phyloP scores from a whole-genome alignment of 192 early-diverging fungal genomes.

The Coemansia sp. region DNA sequence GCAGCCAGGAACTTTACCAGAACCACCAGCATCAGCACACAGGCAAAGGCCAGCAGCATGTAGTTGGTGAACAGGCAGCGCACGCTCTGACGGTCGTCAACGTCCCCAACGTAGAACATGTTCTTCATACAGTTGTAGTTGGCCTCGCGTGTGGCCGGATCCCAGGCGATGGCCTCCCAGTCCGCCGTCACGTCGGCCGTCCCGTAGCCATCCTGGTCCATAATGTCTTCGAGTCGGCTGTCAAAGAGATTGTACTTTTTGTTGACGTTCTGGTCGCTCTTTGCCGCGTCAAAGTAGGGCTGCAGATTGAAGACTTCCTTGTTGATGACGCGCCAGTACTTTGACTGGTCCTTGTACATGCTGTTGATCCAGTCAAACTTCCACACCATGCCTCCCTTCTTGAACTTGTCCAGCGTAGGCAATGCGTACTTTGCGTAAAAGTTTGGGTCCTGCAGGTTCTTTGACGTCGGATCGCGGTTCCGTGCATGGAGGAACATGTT shows the following conservation, averaged over 20 bases:
- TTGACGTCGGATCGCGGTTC: slow-evolving; percentile 17
- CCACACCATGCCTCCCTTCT: slow-evolving; percentile 59
- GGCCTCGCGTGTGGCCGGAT: slow-evolving; percentile 22
- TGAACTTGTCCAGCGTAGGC: slow-evolving; percentile 21
- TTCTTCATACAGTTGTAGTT: slow-evolving; percentile 73
- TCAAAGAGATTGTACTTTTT: slow-evolving; percentile 18
- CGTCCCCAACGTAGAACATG: slow-evolving; percentile 73
- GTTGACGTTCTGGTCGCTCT: slow-evolving; percentile 21
- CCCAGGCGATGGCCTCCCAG: slow-evolving; percentile 36
- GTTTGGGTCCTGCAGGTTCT: slow-evolving; percentile 17
- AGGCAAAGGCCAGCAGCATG: slow-evolving; percentile 70
- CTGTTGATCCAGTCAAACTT: slow-evolving; percentile 50
- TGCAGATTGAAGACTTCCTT: slow-evolving; percentile 61
- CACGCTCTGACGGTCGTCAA: slow-evolving; percentile 72
- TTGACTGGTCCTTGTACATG: slow-evolving; percentile 40
- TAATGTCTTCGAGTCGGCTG: slow-evolving; percentile 46
- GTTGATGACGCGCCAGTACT: slow-evolving; percentile 59
- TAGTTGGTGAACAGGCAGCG: slow-evolving; percentile 81
- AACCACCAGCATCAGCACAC: slow-evolving; percentile 73
- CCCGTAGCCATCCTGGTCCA: slow-evolving; percentile 50
- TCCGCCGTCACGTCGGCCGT: slow-evolving; percentile 30
- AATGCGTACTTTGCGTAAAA: slow-evolving; percentile 24
- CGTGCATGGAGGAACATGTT: slow-evolving; percentile 22
- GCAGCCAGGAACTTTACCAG: slow-evolving; percentile 73
- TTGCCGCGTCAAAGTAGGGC: slow-evolving; percentile 45